Evolutionary conservation across 1,284 basidiomycete species (phyloP), one percentile per base, ranked within the genome.

Genomic region (Gymnopus androsaceus): DNA sequence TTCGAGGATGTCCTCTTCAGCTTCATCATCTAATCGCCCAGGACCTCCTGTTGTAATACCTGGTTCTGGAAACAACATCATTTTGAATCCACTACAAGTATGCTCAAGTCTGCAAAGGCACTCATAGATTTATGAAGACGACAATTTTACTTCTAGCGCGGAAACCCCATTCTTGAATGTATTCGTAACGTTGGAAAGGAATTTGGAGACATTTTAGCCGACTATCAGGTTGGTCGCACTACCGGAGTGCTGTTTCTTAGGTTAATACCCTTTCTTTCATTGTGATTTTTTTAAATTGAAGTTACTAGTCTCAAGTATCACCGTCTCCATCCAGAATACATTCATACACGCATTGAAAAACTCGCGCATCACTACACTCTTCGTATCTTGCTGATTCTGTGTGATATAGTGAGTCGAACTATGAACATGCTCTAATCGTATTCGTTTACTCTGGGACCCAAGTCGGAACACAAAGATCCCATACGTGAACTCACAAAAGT

Each of bases 241-340:
- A 94, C 93, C 5, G 92, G 94, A n/a, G 88, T 95, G 3, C 73
- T 98, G 27, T 98, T 90, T 66, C 79, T 98, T 47, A 95, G 93
- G 94, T 90, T 21, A 17, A 14, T 27, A 30, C 52, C 17, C 28
- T 40, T 31, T 1, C 46, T 3, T 21, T 14, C 4, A 21, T 47
- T 40, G 8, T 40, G n/a, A 25, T n/a, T 40, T 40, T 44, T 15
- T 49, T 28, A 17, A 28, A 5, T 23, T 36, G 44, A 37, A 38
- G 17, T n/a, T n/a, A n/a, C 17, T 57, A 98, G 95, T 67, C 72
- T 99, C 58, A 90, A 89, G 63, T 99, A 99, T 64, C 95, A 99
- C 66, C 90, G 95, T 25, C 80, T 99, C 15, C 97, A 99, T 70
- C 97, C 97, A 4, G 97, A 99, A 71, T 99, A 99, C 69, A 89